Evolutionary conservation across 176 grass and related monocot genomes (phyloP).

Genomic region (Ensete glaucum): DNA sequence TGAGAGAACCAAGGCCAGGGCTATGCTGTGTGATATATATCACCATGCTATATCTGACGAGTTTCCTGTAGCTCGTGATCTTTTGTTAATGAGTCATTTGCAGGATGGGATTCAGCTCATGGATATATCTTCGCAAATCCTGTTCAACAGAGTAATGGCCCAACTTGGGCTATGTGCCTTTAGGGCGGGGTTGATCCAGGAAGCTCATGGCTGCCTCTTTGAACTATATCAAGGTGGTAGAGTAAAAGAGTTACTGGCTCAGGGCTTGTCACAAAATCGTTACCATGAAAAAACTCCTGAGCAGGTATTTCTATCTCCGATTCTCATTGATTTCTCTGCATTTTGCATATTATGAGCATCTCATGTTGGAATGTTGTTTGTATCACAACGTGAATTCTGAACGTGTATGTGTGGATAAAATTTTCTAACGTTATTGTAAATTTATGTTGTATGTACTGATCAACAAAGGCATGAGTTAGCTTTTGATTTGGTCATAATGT

Average conservation of each 20-base stretch:
- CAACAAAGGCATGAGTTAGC: too few relatives aligned
- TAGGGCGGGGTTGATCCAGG: conserved; percentile 73
- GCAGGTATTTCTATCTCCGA: conserved; percentile 35
- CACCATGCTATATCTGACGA: conserved; percentile 83
- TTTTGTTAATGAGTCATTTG: conserved; percentile 94
- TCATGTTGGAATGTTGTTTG: not conserved
- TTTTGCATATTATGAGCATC: not conserved
- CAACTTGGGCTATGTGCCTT: conserved; percentile 84
- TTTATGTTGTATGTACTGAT: too few relatives aligned
- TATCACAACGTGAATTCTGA: too few relatives aligned
- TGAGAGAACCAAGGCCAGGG: conserved; percentile 86
- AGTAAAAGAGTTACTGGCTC: conserved; percentile 89
- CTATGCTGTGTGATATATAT: conserved; percentile 94
- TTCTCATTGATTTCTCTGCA: too few relatives aligned
- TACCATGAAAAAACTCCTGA: conserved; percentile 98
- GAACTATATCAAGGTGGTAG: conserved; percentile 75
- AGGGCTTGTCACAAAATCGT: conserved; percentile 79
- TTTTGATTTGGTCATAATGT: too few relatives aligned
- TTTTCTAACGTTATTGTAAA: too few relatives aligned
- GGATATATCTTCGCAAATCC: conserved; percentile 93
- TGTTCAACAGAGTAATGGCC: conserved; percentile 90
- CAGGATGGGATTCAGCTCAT: conserved; percentile 91
- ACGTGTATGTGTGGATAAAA: too few relatives aligned
- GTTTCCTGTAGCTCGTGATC: conserved; percentile 69
- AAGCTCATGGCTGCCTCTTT: conserved; percentile 78